These are phyloP conservation scores for Heliamphora exappendiculata DNA, from an alignment of 148 eudicot species.

Conservation along the genomic window DNA sequence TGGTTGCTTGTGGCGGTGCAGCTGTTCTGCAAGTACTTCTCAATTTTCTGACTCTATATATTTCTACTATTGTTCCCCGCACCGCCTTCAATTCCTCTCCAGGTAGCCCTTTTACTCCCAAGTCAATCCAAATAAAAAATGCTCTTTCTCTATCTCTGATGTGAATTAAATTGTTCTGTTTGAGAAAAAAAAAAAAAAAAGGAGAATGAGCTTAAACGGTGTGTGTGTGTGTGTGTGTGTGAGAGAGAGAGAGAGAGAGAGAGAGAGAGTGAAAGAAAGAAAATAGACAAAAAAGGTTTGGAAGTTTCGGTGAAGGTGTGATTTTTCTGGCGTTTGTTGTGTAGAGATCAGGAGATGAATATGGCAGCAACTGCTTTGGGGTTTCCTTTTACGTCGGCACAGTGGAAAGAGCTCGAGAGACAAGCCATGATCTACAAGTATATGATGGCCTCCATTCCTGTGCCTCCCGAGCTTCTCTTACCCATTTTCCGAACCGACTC, in stretches of 20 bases:
- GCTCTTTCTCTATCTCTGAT: too few relatives aligned
- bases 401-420: slow-evolving; percentile 72
- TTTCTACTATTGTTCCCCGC: slow-evolving; percentile 20
- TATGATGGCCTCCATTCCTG: slow-evolving; percentile 65
- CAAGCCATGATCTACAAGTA: slow-evolving; percentile 82
- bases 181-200: too few relatives aligned
- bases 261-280: too few relatives aligned
- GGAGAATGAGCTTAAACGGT: too few relatives aligned
- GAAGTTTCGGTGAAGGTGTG: neutral
- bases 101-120: slow-evolving; percentile 25
- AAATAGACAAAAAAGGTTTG: too few relatives aligned
- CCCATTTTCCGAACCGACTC: slow-evolving; percentile 19
- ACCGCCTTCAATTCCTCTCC: slow-evolving; percentile 39
- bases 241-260: too few relatives aligned
- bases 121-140: neutral
- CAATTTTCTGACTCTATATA: slow-evolving; percentile 55
- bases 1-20: neutral
- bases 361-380: slow-evolving; percentile 40
- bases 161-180: neutral
- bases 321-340: neutral
- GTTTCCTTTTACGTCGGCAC: slow-evolving; percentile 64
- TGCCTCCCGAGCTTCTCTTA: slow-evolving; percentile 61
- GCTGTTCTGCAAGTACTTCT: slow-evolving; percentile 11
- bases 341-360: slow-evolving; percentile 22
- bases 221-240: too few relatives aligned